Percentiles rank a stretch among this genome's conserved stretches.
phyloP scores from a whole-genome alignment of 1,284 basidiomycete species.

The Ceratobasidium sp. region DNA sequence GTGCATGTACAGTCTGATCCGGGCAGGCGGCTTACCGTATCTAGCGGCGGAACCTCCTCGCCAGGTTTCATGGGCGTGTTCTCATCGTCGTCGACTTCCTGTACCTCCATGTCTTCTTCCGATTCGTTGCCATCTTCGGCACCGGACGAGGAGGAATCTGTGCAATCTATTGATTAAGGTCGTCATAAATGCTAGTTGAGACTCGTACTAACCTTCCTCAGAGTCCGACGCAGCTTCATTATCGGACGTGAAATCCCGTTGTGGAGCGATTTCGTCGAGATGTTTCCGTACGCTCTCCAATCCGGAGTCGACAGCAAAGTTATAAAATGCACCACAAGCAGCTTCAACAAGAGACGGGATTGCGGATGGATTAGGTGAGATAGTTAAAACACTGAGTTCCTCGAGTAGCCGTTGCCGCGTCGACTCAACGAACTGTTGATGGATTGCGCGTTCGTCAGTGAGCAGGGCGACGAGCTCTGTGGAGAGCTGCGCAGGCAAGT shows the following conservation, averaged over 20 bases:
- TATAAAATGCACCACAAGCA: neutral
- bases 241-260: neutral
- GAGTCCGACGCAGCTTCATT: neutral
- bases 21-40: neutral
- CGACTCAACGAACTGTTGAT: neutral
- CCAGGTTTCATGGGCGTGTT: slow-evolving; percentile 32
- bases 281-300: neutral
- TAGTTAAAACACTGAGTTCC: neutral
- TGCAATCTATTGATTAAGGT: neutral
- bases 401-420: neutral
- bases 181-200: neutral
- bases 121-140: neutral
- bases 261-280: neutral
- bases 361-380: neutral
- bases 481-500: neutral
- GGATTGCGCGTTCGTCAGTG: neutral
- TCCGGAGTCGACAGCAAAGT: neutral
- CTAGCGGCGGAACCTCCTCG: slow-evolving; percentile 24
- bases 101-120: neutral
- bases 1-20: neutral
- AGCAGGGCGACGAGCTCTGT: neutral
- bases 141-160: neutral
- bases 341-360: neutral
- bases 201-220: neutral
- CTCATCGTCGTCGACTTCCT: slow-evolving; percentile 1